Evolutionary conservation across 2,329 filamentous ascomycete species (phyloP).

Genomic region (Sporothrix inflata): DNA sequence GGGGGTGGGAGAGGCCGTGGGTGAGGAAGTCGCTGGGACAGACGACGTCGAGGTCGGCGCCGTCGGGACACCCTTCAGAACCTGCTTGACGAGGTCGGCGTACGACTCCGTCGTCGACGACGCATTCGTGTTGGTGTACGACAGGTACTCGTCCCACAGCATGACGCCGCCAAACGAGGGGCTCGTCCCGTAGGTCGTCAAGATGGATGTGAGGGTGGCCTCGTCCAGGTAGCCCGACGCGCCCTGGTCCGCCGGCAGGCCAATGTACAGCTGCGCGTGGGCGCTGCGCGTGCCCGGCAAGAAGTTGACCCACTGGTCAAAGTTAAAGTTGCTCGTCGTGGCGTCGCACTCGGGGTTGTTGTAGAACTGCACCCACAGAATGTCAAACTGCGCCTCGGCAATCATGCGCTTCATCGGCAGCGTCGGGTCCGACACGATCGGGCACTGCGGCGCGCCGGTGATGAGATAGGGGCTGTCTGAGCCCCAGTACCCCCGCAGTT

Average conservation of each 20-base stretch:
- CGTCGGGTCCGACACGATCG: constrained; percentile 3
- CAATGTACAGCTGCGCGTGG: constrained; percentile 45
- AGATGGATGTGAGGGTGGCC: background rate
- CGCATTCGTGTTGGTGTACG: constrained; percentile 29
- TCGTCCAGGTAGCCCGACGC: constrained; percentile 24
- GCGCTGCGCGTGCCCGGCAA: constrained; percentile 40
- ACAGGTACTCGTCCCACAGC: constrained; percentile 40
- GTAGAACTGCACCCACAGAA: constrained; percentile 52
- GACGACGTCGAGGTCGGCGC: background rate
- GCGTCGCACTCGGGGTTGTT: constrained; percentile 49
- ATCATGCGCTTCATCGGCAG: constrained; percentile 47
- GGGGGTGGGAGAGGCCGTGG: background rate
- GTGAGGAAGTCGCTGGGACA: background rate
- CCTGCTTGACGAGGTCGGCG: background rate
- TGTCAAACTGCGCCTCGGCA: constrained; percentile 44
- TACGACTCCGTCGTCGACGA: constrained; percentile 10
- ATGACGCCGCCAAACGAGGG: constrained; percentile 41
- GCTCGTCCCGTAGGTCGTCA: constrained; percentile 21
- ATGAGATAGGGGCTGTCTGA: background rate
- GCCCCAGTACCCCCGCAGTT: background rate
- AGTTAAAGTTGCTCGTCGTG: constrained; percentile 43
- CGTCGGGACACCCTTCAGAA: background rate
- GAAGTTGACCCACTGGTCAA: constrained; percentile 41
- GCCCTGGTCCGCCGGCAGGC: constrained; percentile 40
- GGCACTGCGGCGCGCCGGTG: constrained; percentile 9